A percentile compares a stretch with the other conserved stretches of the same genome.
Evolutionary conservation across 2,329 filamentous ascomycete species (phyloP).

Genomic region (Exophiala alcalophila): DNA sequence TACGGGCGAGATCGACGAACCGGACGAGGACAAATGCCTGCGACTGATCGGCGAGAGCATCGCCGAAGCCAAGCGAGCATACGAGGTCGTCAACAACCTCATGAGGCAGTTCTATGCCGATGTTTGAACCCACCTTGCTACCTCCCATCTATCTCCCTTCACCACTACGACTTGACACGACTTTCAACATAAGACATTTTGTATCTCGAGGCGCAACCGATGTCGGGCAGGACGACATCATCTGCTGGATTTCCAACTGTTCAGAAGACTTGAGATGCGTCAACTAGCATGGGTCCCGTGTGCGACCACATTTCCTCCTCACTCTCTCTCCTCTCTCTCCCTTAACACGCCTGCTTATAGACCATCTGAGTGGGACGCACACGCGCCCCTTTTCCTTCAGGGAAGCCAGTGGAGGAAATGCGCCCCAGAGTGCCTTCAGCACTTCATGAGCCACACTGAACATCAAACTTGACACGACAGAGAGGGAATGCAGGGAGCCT

Average conservation of each 20-base stretch:
- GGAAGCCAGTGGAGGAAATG: too few species aligned
- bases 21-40: constrained; percentile 66
- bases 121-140: constrained; percentile 1
- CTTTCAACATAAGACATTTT: constrained; percentile 6
- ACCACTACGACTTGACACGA: constrained; percentile 4
- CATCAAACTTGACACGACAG: too few species aligned
- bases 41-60: constrained; percentile 68
- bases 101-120: constrained; percentile 70
- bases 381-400: too few species aligned
- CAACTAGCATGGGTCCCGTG: constrained; percentile 1
- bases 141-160: constrained; percentile 1
- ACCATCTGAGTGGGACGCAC: too few species aligned
- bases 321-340: too few species aligned
- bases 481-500: too few species aligned
- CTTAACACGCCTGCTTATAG: too few species aligned
- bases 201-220: constrained; percentile 6
- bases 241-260: neutral
- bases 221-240: constrained; percentile 5
- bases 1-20: constrained; percentile 64
- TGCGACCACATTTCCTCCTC: too few species aligned
- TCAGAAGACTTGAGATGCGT: constrained; percentile 2
- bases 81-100: constrained; percentile 66
- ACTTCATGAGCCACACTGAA: too few species aligned
- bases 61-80: constrained; percentile 70
- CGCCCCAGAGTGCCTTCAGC: too few species aligned